Evolutionary conservation across 139 green algal species (phyloP).

Genomic region (Gonium pectorale): DNA sequence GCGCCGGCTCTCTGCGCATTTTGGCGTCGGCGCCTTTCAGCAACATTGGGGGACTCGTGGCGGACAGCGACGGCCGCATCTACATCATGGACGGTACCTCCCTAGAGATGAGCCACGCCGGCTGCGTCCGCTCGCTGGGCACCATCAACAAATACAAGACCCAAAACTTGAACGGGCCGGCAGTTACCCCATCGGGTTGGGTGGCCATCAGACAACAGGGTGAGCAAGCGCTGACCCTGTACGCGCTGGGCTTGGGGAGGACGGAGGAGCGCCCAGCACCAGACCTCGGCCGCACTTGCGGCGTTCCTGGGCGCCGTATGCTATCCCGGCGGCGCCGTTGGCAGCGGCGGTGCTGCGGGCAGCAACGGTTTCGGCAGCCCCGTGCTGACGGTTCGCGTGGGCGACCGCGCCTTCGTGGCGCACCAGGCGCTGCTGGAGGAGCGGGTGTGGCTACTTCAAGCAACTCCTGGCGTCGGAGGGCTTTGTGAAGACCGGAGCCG

Average conservation of each 20-base stretch:
- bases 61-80: neutral
- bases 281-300: too few relatives aligned
- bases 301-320: too few relatives aligned
- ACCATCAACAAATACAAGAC: too few relatives aligned
- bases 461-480: neutral
- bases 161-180: too few relatives aligned
- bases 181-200: too few relatives aligned
- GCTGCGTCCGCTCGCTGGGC: neutral
- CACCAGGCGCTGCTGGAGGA: neutral
- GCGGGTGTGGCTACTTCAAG: neutral
- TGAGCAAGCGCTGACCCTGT: too few relatives aligned
- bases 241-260: too few relatives aligned
- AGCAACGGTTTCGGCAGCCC: neutral
- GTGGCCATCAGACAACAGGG: too few relatives aligned
- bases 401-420: neutral
- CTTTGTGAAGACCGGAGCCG: neutral
- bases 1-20: too few relatives aligned
- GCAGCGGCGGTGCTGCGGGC: neutral
- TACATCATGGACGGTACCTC: neutral
- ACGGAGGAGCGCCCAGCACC: too few relatives aligned
- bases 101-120: neutral
- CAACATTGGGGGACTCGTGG: too few relatives aligned
- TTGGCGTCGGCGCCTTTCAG: too few relatives aligned
- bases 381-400: neutral
- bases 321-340: neutral